Evolutionary conservation across 495 filamentous ascomycete species (phyloP), one percentile per base, ranked within the genome.

Genomic region (Pseudevernia furfuracea): DNA sequence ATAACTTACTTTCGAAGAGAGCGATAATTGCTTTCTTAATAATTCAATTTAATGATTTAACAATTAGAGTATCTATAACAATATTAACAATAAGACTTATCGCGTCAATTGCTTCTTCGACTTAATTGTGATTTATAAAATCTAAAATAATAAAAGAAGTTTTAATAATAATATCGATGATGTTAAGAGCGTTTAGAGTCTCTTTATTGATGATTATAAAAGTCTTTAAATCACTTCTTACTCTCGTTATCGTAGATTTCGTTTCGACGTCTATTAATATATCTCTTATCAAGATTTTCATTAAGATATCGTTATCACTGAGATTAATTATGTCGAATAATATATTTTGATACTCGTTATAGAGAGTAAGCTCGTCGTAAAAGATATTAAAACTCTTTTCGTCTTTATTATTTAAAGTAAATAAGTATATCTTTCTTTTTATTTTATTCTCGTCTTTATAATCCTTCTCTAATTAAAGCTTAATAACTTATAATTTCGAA

Each of bases 1-100:
- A 30, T 3, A 59, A 37, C 48, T 56, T 66, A 61, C 58, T 68
- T 17, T 43, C 58, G 44, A 68, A 68, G 30, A 68, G 57, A 25
- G 63, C 48, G 37, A 39, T 48, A 32, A 68, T 49, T 23, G 48
- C 49, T 28, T 46, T 37, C 21, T 53, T 62, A 65, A 68, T 38
- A 14, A 68, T 34, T 53, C 58, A 65, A 15, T 58, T 62, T 25
- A 68, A 28, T 15, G 63, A 56, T 7, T 62, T 62, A 21, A 32
- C 32, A 32, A 68, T 32, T 3, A 49, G 44, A 37, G 55, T 25
- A 8, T 30, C 39, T 38, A 37, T 32, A 25, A 32, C 37, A 60
- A 55, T 52, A 49, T 58, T 43, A 30, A 56, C 48, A 32, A 30
- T 39, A 30, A 68, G 38, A 14, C 63, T 58, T 37, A 63, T 37